A percentile compares a stretch with the other conserved stretches of the same genome.
These are phyloP conservation scores for Suillus alpinus DNA, from an alignment of 768 basidiomycete species.

Conservation along the genomic window DNA sequence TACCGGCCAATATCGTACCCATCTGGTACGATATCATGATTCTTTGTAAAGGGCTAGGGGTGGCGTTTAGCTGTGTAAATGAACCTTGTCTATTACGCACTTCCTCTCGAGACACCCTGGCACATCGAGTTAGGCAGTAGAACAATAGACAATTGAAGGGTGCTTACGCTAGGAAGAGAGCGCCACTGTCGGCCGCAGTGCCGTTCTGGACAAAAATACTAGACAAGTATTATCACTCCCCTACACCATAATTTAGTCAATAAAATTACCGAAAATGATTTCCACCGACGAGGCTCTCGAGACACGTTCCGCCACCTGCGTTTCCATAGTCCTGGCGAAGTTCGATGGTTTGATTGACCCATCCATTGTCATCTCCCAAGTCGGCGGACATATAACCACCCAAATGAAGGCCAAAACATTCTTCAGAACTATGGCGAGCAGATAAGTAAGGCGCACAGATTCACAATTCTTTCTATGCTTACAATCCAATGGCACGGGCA, in stretches of 20 bases:
- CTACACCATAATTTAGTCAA: neutral
- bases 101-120: conserved; percentile 49
- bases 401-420: conserved; percentile 38
- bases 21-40: conserved; percentile 43
- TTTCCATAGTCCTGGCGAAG: conserved; percentile 43
- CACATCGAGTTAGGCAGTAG: neutral
- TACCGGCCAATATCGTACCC: conserved; percentile 51
- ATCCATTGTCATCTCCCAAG: conserved; percentile 47
- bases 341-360: conserved; percentile 42
- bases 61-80: neutral
- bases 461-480: conserved; percentile 16
- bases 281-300: conserved; percentile 44
- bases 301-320: conserved; percentile 39
- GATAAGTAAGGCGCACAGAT: neutral
- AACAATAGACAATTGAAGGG: neutral
- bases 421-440: conserved; percentile 28
- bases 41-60: conserved; percentile 25
- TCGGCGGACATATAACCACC: conserved; percentile 40
- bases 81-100: conserved; percentile 9
- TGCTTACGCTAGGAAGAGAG: conserved; percentile 59
- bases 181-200: conserved; percentile 41
- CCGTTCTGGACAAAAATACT: conserved; percentile 64
- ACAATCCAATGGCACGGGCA: conserved; percentile 65
- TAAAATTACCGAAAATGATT: conserved; percentile 43
- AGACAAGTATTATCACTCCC: neutral